A percentile compares a stretch with the other conserved stretches of the same genome.
Evolutionary conservation across 2,329 filamentous ascomycete species (phyloP).

Genomic region (Verticillium zaregamsianum): DNA sequence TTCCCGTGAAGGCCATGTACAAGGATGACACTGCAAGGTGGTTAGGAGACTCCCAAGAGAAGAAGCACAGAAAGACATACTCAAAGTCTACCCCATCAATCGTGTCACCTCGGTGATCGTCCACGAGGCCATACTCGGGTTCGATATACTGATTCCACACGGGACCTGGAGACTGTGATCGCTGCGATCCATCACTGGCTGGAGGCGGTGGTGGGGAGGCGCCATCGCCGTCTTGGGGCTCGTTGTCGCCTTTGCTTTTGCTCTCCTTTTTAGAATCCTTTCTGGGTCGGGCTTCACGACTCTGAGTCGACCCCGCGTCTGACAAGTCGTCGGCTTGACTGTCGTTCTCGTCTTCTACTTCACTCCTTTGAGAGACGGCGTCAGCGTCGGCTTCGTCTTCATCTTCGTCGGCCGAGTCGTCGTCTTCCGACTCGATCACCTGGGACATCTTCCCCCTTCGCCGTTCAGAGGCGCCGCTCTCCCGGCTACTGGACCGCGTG

Average conservation of each 20-base stretch:
- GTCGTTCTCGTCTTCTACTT: not conserved
- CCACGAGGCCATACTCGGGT: not conserved
- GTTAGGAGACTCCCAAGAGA: not conserved
- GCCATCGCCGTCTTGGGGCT: not conserved
- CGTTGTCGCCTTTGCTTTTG: not conserved
- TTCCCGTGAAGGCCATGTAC: constrained; percentile 3
- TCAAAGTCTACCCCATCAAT: not conserved
- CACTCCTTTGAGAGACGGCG: not conserved
- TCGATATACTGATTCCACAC: not conserved
- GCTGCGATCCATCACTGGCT: not conserved
- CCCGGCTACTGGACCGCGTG: not conserved
- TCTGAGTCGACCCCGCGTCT: not conserved
- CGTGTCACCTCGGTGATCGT: not conserved
- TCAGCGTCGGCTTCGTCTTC: not conserved
- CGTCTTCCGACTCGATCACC: not conserved
- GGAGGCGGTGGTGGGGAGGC: not conserved
- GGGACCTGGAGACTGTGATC: not conserved
- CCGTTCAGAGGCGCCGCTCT: not conserved
- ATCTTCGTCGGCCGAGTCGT: not conserved
- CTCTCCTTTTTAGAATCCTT: not conserved
- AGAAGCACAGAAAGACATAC: not conserved
- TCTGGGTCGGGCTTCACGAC: not conserved
- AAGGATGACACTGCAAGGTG: not conserved
- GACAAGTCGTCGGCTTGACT: not conserved
- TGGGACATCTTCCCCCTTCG: not conserved